Percentiles rank a stretch among this genome's conserved stretches.
Conservation (phyloP, 148 eudicot genomes). For the Cornus florida region DNA sequence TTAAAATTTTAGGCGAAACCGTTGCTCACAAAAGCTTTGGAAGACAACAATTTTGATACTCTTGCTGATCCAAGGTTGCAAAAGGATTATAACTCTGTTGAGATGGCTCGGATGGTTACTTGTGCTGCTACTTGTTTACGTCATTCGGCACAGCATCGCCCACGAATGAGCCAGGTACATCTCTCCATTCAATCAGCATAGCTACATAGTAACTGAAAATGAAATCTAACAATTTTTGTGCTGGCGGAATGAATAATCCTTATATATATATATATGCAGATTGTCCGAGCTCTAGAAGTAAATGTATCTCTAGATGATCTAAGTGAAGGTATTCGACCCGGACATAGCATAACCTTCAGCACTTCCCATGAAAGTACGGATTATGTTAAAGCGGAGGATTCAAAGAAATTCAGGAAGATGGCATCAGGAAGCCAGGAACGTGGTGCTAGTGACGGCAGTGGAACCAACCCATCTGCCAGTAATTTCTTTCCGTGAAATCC, state of each 20-base stretch:
- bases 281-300: slow-evolving; percentile 78
- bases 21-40: slow-evolving; percentile 60
- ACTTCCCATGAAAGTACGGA: slow-evolving; percentile 59
- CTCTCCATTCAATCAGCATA: too few relatives aligned
- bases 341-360: slow-evolving; percentile 32
- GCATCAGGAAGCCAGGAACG: slow-evolving; percentile 54
- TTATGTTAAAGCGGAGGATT: slow-evolving; percentile 53
- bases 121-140: too few relatives aligned
- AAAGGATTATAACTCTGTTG: slow-evolving; percentile 47
- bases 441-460: slow-evolving; percentile 57
- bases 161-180: too few relatives aligned
- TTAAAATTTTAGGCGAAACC: slow-evolving; percentile 61
- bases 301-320: slow-evolving; percentile 59
- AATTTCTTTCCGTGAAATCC: background rate
- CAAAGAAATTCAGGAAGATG: slow-evolving; percentile 63
- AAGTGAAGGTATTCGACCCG: slow-evolving; percentile 44
- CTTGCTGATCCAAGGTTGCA: slow-evolving; percentile 55
- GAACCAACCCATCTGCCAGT: slow-evolving; percentile 51
- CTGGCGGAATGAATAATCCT: too few relatives aligned
- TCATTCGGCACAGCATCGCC: too few relatives aligned
- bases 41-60: slow-evolving; percentile 62
- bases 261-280: slow-evolving; percentile 31
- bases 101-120: slow-evolving; percentile 35
- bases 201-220: background rate
- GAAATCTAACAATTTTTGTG: too few relatives aligned